Evolutionary conservation across 192 early-diverging fungal species (phyloP), one percentile per base, ranked within the genome.

Genomic region (Coemansia sp.): DNA sequence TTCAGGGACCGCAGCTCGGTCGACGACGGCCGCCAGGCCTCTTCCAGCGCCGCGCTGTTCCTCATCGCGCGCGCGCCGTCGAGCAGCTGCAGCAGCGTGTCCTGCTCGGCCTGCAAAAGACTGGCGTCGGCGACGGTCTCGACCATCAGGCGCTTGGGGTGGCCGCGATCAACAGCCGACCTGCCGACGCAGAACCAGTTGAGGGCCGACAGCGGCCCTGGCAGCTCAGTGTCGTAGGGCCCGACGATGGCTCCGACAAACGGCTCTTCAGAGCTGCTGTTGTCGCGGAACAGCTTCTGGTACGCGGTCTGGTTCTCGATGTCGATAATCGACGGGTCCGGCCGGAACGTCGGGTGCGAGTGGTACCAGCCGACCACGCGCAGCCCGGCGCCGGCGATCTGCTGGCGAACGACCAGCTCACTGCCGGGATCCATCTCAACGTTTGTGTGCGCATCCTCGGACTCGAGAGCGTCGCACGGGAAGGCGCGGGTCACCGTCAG

Each of bases 301-400:
- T 96, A 93, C 14, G 86, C 89, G 6, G 83, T 83, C 72, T 96
- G 94, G 66, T 94, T 96, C 60, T 91, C 85, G 64, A 95, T 84
- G 68, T 96, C 94, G 25, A 95, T 86, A n/a, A 89, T 73, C 30
- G 89, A 91, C 27, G 94, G 94, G 49, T 93, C 89, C 6, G 94
- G 93, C 4, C 83, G 72, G 81, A 95, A 95, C 1, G 89, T 89
- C 6, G 94, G 94, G 69, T 96, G 94, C 22, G 89, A 91, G 74
- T 96, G 94, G 74, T 96, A 96, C 94, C 94, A 96, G 42, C 94
- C 94, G 4, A 96, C 90, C 9, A 96, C 89, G 28, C 78, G 69
- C 83, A 96, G 78, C 9, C 89, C 85, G 6, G 78, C 68, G 19
- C 86, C 83, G 29, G 84, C 83, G 71, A 95, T 92, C 71, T 85